phyloP scores from a whole-genome alignment of 139 green algal genomes.

The Picochlorum sp. region DNA sequence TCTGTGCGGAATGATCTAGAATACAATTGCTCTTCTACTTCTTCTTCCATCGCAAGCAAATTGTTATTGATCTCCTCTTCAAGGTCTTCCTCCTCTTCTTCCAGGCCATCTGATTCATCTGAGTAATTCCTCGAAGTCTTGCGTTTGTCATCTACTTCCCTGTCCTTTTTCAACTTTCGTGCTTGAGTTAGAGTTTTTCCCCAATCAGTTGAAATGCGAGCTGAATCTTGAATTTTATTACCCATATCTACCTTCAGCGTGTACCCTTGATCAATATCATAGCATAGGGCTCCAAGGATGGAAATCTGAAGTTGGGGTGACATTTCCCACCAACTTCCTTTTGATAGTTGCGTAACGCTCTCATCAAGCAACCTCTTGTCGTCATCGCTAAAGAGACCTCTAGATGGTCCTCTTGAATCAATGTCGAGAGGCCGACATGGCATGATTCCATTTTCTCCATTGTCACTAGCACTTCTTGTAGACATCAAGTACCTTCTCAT shows the following conservation, averaged over 20 bases:
- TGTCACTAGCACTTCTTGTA: conserved; percentile 5
- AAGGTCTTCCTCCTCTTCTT: not conserved
- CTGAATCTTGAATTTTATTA: not conserved
- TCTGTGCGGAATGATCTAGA: conserved; percentile 26
- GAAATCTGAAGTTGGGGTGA: conserved; percentile 17
- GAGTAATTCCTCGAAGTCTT: not conserved
- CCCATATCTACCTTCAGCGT: conserved; percentile 12
- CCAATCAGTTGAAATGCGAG: not conserved
- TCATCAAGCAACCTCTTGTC: not conserved
- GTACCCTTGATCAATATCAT: conserved; percentile 27
- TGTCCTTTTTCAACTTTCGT: not conserved
- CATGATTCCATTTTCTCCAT: not conserved
- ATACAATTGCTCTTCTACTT: not conserved
- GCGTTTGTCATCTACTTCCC: not conserved
- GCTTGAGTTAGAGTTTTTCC: not conserved
- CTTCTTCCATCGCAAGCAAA: not conserved
- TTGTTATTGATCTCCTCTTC: not conserved
- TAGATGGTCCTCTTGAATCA: not conserved
- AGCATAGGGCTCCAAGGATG: conserved; percentile 32
- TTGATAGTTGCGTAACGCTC: conserved; percentile 2
- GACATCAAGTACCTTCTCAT: conserved; percentile 35
- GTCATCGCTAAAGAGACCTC: not conserved
- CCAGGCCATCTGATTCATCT: not conserved
- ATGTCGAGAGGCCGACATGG: too few relatives aligned
- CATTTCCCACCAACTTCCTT: conserved; percentile 19